These are phyloP conservation scores for Penicillium sp. DNA, from an alignment of 2,329 filamentous ascomycete genomes.

Conservation along the genomic window DNA sequence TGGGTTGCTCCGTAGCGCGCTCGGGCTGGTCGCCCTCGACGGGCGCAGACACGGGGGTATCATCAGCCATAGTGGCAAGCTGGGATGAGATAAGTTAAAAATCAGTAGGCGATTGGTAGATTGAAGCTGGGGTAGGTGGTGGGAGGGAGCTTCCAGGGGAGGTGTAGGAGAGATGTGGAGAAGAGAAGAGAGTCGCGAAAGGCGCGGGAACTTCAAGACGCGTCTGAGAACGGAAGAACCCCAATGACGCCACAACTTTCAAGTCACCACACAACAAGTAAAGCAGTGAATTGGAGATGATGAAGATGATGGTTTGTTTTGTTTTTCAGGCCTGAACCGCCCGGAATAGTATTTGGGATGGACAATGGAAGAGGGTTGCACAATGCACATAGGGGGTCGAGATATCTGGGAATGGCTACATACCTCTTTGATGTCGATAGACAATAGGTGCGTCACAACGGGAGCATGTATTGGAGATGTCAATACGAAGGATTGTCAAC, in stretches of 20 bases:
- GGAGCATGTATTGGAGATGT: neutral
- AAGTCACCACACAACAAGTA: neutral
- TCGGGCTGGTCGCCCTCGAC: conserved; percentile 36
- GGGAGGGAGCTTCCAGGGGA: conserved; percentile 25
- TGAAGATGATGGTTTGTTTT: neutral
- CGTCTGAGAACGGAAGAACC: conserved; percentile 21
- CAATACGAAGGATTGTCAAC: neutral
- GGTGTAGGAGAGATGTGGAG: conserved; percentile 25
- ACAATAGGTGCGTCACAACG: neutral
- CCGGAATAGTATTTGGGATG: neutral
- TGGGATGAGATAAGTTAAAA: conserved; percentile 15
- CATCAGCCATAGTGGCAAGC: conserved; percentile 41
- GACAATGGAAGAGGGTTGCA: neutral
- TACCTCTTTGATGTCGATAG: neutral
- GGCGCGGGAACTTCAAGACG: conserved; percentile 29
- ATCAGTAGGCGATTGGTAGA: conserved; percentile 14
- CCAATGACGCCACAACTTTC: conserved; percentile 27
- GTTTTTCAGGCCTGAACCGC: neutral
- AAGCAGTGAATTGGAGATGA: neutral
- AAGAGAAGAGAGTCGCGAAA: conserved; percentile 31
- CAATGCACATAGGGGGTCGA: neutral
- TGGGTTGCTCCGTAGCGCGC: conserved; percentile 29
- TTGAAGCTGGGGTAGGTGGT: conserved; percentile 16
- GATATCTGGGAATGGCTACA: neutral
- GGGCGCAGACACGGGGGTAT: conserved; percentile 35